A percentile compares a stretch with the other conserved stretches of the same genome.
phyloP scores from a whole-genome alignment of 2,329 filamentous ascomycete genomes.

The Calonectria ilicicola region DNA sequence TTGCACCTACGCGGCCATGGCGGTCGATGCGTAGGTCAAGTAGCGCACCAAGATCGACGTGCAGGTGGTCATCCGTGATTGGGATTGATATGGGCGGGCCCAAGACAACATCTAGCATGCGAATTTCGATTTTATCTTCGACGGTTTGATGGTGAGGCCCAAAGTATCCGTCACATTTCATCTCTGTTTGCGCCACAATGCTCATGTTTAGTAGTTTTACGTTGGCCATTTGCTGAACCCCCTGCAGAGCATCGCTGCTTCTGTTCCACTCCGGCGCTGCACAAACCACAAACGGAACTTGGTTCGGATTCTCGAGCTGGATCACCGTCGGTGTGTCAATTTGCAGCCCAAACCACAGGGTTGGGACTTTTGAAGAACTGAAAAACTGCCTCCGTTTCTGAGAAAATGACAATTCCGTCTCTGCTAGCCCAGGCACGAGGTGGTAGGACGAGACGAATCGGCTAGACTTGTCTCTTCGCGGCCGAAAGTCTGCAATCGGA shows the following conservation, averaged over 20 bases:
- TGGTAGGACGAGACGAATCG: slow-evolving; percentile 33
- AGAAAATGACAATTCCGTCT: slow-evolving; percentile 45
- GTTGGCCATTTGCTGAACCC: slow-evolving; percentile 23
- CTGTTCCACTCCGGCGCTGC: slow-evolving; percentile 23
- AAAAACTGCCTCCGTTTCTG: slow-evolving; percentile 50
- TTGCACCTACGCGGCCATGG: neutral
- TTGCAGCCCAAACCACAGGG: slow-evolving; percentile 41
- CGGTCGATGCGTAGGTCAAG: slow-evolving; percentile 12
- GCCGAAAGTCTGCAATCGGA: slow-evolving; percentile 33
- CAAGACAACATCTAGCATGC: neutral
- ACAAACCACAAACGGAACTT: slow-evolving; percentile 37
- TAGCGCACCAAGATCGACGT: slow-evolving; percentile 22
- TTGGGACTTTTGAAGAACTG: slow-evolving; percentile 47
- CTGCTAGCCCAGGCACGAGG: slow-evolving; percentile 47
- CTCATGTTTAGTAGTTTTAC: slow-evolving; percentile 24
- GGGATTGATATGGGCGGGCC: slow-evolving; percentile 13
- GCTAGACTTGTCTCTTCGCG: neutral
- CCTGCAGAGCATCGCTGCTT: slow-evolving; percentile 29
- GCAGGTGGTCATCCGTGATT: neutral
- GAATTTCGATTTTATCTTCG: slow-evolving; percentile 9
- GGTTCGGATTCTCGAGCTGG: slow-evolving; percentile 42
- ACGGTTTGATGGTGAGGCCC: neutral
- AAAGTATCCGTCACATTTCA: slow-evolving; percentile 19
- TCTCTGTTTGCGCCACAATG: slow-evolving; percentile 13
- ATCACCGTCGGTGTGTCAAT: slow-evolving; percentile 44